These are phyloP conservation scores for Triticum dicoccoides DNA, from an alignment of 176 grass and related monocot genomes.

Conservation along the genomic window DNA sequence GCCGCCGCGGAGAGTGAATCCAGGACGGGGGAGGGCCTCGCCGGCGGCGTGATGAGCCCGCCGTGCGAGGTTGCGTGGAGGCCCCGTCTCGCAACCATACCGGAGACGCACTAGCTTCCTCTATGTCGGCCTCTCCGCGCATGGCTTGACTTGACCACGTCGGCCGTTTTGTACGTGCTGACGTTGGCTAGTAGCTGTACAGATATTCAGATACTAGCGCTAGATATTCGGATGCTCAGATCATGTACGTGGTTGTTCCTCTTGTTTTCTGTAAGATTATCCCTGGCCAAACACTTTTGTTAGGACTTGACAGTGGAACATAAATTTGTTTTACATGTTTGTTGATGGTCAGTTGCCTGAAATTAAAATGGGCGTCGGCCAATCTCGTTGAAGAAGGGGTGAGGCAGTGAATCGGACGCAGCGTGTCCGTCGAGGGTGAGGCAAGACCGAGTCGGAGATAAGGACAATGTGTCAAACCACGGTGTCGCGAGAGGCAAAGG, in stretches of 20 bases:
- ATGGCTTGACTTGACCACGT: no score
- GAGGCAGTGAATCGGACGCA: no score
- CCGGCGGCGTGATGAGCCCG: constrained; percentile 5
- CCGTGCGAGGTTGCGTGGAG: constrained; percentile 28
- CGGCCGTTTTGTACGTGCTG: no score
- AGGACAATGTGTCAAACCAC: no score
- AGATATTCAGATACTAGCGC: neutral
- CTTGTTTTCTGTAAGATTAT: neutral
- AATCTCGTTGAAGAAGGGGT: no score
- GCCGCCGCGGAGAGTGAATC: neutral
- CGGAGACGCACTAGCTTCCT: neutral
- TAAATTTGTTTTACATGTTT: neutral
- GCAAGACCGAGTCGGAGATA: no score
- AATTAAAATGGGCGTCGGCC: no score
- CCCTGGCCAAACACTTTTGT: neutral
- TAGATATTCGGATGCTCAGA: neutral
- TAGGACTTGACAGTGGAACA: neutral
- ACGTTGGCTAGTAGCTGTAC: neutral
- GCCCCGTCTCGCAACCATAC: constrained; percentile 36
- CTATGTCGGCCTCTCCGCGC: no score
- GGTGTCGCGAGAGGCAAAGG: no score
- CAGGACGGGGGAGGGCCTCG: neutral
- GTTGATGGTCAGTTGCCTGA: neutral
- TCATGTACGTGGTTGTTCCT: neutral
- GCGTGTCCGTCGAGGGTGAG: no score